Conservation (phyloP, 2,329 filamentous ascomycete species). For the Verticillium klebahnii region DNA sequence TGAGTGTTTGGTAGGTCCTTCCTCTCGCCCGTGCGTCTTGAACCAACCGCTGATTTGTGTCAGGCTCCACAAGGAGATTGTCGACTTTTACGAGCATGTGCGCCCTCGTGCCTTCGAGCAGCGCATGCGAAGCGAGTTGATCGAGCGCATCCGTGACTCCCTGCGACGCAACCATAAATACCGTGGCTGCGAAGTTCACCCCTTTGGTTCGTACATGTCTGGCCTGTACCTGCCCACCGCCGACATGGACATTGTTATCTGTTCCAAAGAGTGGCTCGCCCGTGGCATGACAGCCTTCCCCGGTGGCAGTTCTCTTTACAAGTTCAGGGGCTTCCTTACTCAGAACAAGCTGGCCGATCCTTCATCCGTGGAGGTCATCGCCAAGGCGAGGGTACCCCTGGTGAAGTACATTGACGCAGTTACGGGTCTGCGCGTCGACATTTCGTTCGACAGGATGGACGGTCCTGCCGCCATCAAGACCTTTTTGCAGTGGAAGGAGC, state of each 20-base stretch:
- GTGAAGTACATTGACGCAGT: slow-evolving; percentile 81
- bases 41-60: not conserved
- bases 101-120: slow-evolving; percentile 74
- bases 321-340: slow-evolving; percentile 58
- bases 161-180: slow-evolving; percentile 52
- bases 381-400: slow-evolving; percentile 78
- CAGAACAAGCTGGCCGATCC: slow-evolving; percentile 50
- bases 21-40: no score
- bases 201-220: slow-evolving; percentile 93
- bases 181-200: slow-evolving; percentile 57
- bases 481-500: slow-evolving; percentile 71
- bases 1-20: slow-evolving; percentile 53
- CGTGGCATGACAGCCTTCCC: slow-evolving; percentile 45
- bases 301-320: slow-evolving; percentile 52
- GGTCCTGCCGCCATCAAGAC: slow-evolving; percentile 77
- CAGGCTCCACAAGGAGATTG: slow-evolving; percentile 83
- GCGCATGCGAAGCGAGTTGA: slow-evolving; percentile 65
- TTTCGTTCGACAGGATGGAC: slow-evolving; percentile 90
- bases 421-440: slow-evolving; percentile 80
- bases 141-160: slow-evolving; percentile 60
- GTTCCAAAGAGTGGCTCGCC: slow-evolving; percentile 36
- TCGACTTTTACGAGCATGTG: slow-evolving; percentile 84
- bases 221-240: slow-evolving; percentile 67
- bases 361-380: slow-evolving; percentile 62
- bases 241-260: slow-evolving; percentile 90